Base-by-base conservation (phyloP, 257 asterid genomes). In the Primulina tabacum region DNA sequence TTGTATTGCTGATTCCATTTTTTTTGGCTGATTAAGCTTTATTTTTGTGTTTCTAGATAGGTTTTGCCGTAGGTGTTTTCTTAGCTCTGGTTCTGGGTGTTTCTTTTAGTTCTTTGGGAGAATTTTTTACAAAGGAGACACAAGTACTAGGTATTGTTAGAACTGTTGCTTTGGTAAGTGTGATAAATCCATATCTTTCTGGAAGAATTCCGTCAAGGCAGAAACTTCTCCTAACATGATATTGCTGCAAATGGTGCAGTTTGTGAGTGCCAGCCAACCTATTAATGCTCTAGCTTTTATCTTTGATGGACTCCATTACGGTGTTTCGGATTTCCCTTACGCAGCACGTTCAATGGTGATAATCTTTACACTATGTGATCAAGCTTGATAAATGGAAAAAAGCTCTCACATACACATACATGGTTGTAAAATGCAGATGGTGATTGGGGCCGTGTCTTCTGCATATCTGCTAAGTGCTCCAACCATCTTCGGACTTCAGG, bases 261-360 rank as follows among this genome's bases (percentile, higher is more conserved):
- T 92, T 87, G 96, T 92, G 69, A 76, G 95, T 71, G 89, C 83
- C 74, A 92, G 93, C 78, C 98, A 92, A 75, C 98, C 98, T 66
- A 60, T 92, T 59, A 92, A 84, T 76, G 88, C 98, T 8, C 78
- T 92, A 64, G 97, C 98, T 34, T 88, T 92, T 69, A 79, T 90
- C 65, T 81, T 86, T 33, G 98, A 92, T 56, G 96, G 97, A 67
- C 96, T 90, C 64, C 92, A 88, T 75, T 88, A 85, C 67, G 98
- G 98, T 69, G 93, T 88, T 71, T 92, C 97, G 5, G 98, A 92
- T 80, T 92, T 92, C 60, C 85, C 86, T 68, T 90, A 84, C 56
- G 92, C 93, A 60, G 98, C 98, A 30, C 65, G 71, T 73, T 90
- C 98, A 55, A 92, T 90, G 98, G 98, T 92, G 71, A 16, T 55